Conservation (phyloP, 192 early-diverging fungal genomes). For the Tieghemiomyces parasiticus region DNA sequence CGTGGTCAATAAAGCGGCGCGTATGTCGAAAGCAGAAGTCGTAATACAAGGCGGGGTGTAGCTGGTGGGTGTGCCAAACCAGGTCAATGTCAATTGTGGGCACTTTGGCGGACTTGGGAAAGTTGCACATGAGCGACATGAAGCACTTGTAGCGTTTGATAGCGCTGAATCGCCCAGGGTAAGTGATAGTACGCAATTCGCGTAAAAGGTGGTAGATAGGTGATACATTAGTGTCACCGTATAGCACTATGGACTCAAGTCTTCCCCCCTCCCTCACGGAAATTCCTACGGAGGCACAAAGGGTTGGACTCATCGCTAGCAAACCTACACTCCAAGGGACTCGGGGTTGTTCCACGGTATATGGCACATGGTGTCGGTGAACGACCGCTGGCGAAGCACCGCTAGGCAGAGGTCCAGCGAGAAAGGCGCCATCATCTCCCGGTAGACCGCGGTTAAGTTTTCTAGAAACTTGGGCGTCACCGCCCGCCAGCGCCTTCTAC, state of each 20-base stretch:
- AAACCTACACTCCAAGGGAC: conserved; percentile 8
- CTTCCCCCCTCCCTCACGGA: too few species aligned
- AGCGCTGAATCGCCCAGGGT: too few species aligned
- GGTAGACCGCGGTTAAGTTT: conserved; percentile 19
- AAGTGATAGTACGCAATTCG: too few species aligned
- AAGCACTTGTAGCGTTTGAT: conserved; percentile 30
- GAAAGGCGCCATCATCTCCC: conserved; percentile 20
- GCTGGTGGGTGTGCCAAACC: conserved; percentile 55
- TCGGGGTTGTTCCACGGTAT: conserved; percentile 19
- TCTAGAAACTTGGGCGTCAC: conserved; percentile 12
- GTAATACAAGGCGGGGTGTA: conserved; percentile 34
- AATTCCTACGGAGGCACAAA: too few species aligned
- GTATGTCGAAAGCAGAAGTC: conserved; percentile 29
- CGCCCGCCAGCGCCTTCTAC: not conserved
- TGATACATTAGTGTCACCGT: too few species aligned
- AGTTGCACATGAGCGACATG: conserved; percentile 23
- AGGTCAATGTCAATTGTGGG: conserved; percentile 53
- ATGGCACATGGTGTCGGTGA: conserved; percentile 31
- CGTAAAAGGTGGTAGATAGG: too few species aligned
- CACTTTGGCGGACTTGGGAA: conserved; percentile 23
- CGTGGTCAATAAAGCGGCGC: conserved; percentile 40
- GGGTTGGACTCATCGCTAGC: too few species aligned
- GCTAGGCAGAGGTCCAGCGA: conserved; percentile 32
- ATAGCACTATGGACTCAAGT: too few species aligned
- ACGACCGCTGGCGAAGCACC: conserved; percentile 31